Evolutionary conservation across 352 stramenopile genomes (phyloP), one percentile per base, ranked within the genome.

Genomic region (Phytophthora ohioensis): DNA sequence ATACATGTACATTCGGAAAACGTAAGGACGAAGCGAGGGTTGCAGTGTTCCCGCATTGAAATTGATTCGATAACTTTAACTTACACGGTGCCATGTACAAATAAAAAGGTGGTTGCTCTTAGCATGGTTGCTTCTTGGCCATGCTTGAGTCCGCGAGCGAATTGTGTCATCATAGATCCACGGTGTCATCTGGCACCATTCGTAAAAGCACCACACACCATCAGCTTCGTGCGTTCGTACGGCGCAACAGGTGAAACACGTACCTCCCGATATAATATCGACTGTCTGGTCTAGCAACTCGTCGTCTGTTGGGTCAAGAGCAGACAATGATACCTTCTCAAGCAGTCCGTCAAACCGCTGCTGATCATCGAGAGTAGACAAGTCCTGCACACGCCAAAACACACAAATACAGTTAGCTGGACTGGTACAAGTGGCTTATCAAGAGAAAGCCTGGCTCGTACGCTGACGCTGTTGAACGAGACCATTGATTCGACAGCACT

Each of bases 401-500:
- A 31, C 32, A 61, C 5, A 11, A 53, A 3, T 35, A 39, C 10
- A 52, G 30, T 75, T 67, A 66, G 43, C 59, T 17, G 6, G 32
- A 48, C 51, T 36, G 53, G 32, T 45, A 48, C n/a, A 39, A 46
- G 17, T 35, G 30, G 17, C 64, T 34, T 39, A 62, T 17, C 4
- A 8, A 62, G 7, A 52, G 42, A n/a, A 31, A 21, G 27, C 30
- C 21, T 27, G 32, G 31, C 5, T 63, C 69, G 57, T 76, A 76
- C 69, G 57, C 64, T 76, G 52, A 93, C 85, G 36, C 77, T 89
- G 59, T 84, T 91, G 62, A 90, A 82, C 13, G 76, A 79, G 61
- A 93, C 88, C 84, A 93, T 95, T 17, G 87, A 88, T 34, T 94
- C 86, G 35, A 93, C 87, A 6, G 89, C 89, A 55, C 85, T 91